A percentile compares a stretch with the other conserved stretches of the same genome.
phyloP scores from a whole-genome alignment of 441 rosid genomes.

The California macrophylla region DNA sequence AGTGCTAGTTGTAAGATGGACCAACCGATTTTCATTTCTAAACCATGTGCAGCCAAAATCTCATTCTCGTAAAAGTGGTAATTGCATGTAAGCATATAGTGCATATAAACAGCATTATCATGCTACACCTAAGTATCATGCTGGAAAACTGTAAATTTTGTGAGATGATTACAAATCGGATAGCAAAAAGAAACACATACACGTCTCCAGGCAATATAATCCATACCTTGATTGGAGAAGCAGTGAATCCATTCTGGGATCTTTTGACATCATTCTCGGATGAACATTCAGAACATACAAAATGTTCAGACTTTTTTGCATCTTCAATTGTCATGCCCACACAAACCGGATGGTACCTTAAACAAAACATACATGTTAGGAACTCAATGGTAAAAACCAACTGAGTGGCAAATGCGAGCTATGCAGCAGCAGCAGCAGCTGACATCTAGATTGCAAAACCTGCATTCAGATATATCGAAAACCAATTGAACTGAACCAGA shows the following conservation, averaged over 20 bases:
- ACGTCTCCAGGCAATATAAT: conserved; percentile 10
- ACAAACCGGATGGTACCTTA: conserved; percentile 59
- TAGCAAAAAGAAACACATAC: neutral
- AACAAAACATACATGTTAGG: neutral
- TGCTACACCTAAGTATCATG: neutral
- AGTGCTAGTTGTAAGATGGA: neutral
- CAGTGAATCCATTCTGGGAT: conserved; percentile 38
- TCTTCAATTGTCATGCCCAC: conserved; percentile 55
- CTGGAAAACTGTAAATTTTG: neutral
- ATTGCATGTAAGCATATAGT: neutral
- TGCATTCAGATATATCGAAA: neutral
- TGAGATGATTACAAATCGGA: neutral
- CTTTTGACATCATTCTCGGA: conserved; percentile 36
- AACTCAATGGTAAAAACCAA: neutral
- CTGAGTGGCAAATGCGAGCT: neutral
- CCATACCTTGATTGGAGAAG: conserved; percentile 34
- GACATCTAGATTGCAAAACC: neutral
- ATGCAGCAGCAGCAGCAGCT: neutral
- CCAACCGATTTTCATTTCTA: neutral
- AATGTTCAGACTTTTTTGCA: conserved; percentile 48
- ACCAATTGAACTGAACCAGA: neutral
- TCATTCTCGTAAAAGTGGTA: neutral
- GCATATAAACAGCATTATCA: neutral
- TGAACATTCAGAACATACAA: conserved; percentile 43
- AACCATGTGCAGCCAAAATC: neutral